Conservation (phyloP, 2,329 filamentous ascomycete species). For the Blastomyces silverae region DNA sequence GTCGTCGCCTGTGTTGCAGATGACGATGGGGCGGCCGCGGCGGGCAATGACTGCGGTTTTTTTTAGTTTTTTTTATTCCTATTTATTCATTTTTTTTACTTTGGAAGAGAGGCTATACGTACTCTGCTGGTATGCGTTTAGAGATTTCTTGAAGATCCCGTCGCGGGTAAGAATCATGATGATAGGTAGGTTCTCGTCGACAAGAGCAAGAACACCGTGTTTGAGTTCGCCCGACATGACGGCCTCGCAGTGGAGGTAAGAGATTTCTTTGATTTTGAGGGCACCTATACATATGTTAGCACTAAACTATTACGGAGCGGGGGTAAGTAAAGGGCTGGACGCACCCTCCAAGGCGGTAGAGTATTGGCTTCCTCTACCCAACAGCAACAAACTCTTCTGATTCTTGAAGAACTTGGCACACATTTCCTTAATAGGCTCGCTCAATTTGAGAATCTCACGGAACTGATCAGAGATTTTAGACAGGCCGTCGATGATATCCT, state of each 20-base stretch:
- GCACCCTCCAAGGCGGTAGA: constrained; percentile 86
- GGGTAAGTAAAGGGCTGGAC: constrained; percentile 15
- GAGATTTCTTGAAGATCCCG: constrained; percentile 94
- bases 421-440: constrained; percentile 88
- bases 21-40: constrained; percentile 92
- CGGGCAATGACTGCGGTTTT: constrained; percentile 72
- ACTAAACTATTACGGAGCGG: constrained; percentile 17
- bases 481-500: constrained; percentile 95
- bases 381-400: constrained; percentile 89
- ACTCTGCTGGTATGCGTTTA: constrained; percentile 98
- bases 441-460: constrained; percentile 81
- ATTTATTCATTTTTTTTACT: not conserved
- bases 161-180: constrained; percentile 99
- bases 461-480: constrained; percentile 84
- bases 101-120: constrained; percentile 31
- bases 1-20: constrained; percentile 84
- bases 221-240: constrained; percentile 99
- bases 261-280: constrained; percentile 99
- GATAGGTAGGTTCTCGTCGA: constrained; percentile 97
- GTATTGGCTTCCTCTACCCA: constrained; percentile 93
- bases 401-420: constrained; percentile 90
- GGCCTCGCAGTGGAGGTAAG: constrained; percentile 97
- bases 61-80: not conserved
- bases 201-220: constrained; percentile 93
- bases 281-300: constrained; percentile 49